Percentiles rank a stretch among this genome's conserved stretches.
Evolutionary conservation across 352 stramenopile genomes (phyloP).

Genomic region (Phytophthora megakarya): DNA sequence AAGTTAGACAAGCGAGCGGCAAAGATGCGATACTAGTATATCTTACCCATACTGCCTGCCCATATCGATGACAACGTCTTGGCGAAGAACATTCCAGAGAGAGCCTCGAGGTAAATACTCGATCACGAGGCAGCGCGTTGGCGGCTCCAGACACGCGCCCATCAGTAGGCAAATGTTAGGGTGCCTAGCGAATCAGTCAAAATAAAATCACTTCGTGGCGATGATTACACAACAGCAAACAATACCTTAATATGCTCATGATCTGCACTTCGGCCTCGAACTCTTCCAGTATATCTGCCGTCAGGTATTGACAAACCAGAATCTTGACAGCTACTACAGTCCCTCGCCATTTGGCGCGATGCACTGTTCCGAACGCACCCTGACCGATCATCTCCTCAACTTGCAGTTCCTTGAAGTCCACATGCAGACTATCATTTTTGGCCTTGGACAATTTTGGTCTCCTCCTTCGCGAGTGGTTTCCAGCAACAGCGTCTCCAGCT

Average conservation of each 20-base stretch:
- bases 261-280: slow-evolving; percentile 90
- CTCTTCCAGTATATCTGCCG: slow-evolving; percentile 83
- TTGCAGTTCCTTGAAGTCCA: slow-evolving; percentile 80
- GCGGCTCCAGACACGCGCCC: slow-evolving; percentile 79
- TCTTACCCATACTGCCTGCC: slow-evolving; percentile 71
- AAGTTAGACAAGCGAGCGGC: slow-evolving; percentile 8
- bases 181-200: slow-evolving; percentile 48
- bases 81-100: slow-evolving; percentile 86
- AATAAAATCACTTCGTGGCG: too few species aligned
- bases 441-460: slow-evolving; percentile 47
- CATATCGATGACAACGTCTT: slow-evolving; percentile 75
- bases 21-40: background rate
- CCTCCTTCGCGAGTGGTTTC: slow-evolving; percentile 26
- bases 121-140: slow-evolving; percentile 84
- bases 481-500: slow-evolving; percentile 15
- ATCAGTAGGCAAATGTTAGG: slow-evolving; percentile 89
- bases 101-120: slow-evolving; percentile 84
- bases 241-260: slow-evolving; percentile 87
- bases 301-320: slow-evolving; percentile 82
- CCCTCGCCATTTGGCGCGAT: slow-evolving; percentile 72
- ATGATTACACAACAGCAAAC: too few species aligned
- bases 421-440: slow-evolving; percentile 80
- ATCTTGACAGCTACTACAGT: slow-evolving; percentile 87
- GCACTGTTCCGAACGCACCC: slow-evolving; percentile 84
- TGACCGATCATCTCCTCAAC: slow-evolving; percentile 86